Conservation (phyloP, 345 rosid genomes). For the Dipteronia sinensis region DNA sequence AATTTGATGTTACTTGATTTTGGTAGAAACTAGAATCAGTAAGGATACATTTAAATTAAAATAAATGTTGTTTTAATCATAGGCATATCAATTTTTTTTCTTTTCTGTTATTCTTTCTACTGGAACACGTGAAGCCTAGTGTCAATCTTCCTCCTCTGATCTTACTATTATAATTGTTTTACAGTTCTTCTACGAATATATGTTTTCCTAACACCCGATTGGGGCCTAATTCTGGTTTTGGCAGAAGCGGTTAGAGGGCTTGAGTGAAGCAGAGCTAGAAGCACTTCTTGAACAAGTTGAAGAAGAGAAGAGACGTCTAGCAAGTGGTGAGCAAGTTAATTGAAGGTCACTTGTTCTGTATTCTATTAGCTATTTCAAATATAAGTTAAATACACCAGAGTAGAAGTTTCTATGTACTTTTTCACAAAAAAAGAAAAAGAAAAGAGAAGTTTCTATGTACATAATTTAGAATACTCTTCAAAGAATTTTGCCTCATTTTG, state of each 20-base stretch:
- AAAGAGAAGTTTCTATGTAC: background rate
- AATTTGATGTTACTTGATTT: background rate
- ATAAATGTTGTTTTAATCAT: no score
- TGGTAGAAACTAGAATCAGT: background rate
- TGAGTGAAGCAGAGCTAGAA: slow-evolving; percentile 84
- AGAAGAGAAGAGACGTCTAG: slow-evolving; percentile 73
- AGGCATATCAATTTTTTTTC: no score
- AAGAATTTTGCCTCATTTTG: slow-evolving; percentile 9
- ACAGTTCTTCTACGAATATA: background rate
- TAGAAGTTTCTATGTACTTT: background rate
- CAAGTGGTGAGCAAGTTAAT: slow-evolving; percentile 50
- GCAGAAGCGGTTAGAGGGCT: slow-evolving; percentile 89
- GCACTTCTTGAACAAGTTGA: slow-evolving; percentile 90
- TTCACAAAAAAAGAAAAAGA: no score
- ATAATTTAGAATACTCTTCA: background rate
- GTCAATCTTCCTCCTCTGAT: background rate
- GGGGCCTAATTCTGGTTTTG: slow-evolving; percentile 3
- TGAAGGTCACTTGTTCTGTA: slow-evolving; percentile 25
- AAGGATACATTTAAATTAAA: background rate
- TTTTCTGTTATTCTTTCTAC: no score
- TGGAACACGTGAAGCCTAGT: background rate
- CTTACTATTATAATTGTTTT: background rate
- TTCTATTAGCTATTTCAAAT: slow-evolving; percentile 6
- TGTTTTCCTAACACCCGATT: background rate
- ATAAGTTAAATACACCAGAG: background rate